These are phyloP conservation scores for Golubevia sp. DNA, from an alignment of 1,284 basidiomycete species.

Conservation along the genomic window DNA sequence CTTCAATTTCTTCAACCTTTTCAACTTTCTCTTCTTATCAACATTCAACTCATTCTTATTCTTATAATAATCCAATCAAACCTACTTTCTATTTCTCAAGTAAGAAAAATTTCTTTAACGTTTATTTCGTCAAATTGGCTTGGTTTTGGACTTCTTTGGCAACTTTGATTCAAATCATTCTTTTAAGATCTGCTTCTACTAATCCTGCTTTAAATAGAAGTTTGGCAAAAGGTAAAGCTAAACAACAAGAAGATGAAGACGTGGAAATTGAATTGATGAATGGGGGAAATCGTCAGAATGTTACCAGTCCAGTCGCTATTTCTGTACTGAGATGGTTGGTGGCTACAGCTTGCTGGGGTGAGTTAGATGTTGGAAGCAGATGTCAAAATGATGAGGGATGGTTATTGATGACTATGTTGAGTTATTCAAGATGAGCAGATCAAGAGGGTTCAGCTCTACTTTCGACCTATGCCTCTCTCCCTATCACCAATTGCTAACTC, in stretches of 20 bases:
- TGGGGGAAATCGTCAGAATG: not conserved
- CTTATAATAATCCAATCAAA: slow-evolving; percentile 63
- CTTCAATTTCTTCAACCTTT: slow-evolving; percentile 67
- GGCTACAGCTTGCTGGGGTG: not conserved
- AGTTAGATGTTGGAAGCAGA: too few species aligned
- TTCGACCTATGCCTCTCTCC: too few species aligned
- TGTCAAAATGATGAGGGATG: too few species aligned
- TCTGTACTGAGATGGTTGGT: not conserved
- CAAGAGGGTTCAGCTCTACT: too few species aligned
- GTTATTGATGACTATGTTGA: too few species aligned
- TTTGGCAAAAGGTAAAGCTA: not conserved
- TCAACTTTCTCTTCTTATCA: slow-evolving; percentile 19
- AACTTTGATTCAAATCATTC: slow-evolving; percentile 8
- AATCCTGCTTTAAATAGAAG: not conserved
- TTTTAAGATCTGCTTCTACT: slow-evolving; percentile 14
- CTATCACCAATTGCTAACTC: too few species aligned
- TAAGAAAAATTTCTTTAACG: slow-evolving; percentile 81
- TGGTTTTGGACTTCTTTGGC: slow-evolving; percentile 80
- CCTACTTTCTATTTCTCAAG: slow-evolving; percentile 77
- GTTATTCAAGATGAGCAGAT: too few species aligned
- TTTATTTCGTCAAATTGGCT: slow-evolving; percentile 82
- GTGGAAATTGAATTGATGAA: not conserved
- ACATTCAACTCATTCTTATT: slow-evolving; percentile 10
- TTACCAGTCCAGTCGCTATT: not conserved
- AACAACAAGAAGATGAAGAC: not conserved